These are phyloP conservation scores for Fistulinella prunicolor DNA, from an alignment of 768 basidiomycete genomes.

Conservation along the genomic window DNA sequence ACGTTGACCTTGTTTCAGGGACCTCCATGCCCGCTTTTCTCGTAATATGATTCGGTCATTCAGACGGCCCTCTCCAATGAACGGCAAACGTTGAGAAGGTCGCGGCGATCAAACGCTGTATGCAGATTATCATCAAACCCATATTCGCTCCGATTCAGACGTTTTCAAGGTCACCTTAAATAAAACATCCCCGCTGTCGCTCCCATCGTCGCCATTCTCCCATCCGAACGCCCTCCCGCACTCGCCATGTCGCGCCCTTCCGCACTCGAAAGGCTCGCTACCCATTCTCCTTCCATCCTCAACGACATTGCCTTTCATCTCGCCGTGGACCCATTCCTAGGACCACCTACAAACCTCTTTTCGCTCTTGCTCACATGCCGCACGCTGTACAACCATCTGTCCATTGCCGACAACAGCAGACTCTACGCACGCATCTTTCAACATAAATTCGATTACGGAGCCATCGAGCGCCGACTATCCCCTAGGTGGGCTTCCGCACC, in stretches of 20 bases:
- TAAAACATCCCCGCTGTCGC: slow-evolving; percentile 18
- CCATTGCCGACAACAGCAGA: slow-evolving; percentile 33
- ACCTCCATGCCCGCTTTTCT: slow-evolving; percentile 26
- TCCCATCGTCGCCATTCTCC: slow-evolving; percentile 3
- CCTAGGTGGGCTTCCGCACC: slow-evolving; percentile 36
- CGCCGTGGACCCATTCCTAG: slow-evolving; percentile 36
- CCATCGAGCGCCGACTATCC: slow-evolving; percentile 39
- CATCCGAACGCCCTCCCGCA: background rate
- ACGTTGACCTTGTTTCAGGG: slow-evolving; percentile 28
- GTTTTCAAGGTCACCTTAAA: slow-evolving; percentile 29
- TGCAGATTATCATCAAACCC: slow-evolving; percentile 35
- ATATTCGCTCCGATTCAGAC: slow-evolving; percentile 32
- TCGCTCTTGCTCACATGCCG: slow-evolving; percentile 40
- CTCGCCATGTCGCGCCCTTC: slow-evolving; percentile 6
- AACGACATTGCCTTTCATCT: slow-evolving; percentile 44
- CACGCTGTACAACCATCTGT: slow-evolving; percentile 35
- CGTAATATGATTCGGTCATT: slow-evolving; percentile 35
- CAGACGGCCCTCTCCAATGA: slow-evolving; percentile 27
- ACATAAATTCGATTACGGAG: slow-evolving; percentile 43
- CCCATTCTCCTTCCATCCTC: slow-evolving; percentile 17
- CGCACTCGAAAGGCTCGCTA: slow-evolving; percentile 20
- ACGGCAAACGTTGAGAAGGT: slow-evolving; percentile 30
- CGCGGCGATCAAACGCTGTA: slow-evolving; percentile 36
- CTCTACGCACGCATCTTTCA: slow-evolving; percentile 46
- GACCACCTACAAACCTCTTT: slow-evolving; percentile 42